These are phyloP conservation scores for Ballota nigra DNA, from an alignment of 257 asterid genomes.

Conservation along the genomic window DNA sequence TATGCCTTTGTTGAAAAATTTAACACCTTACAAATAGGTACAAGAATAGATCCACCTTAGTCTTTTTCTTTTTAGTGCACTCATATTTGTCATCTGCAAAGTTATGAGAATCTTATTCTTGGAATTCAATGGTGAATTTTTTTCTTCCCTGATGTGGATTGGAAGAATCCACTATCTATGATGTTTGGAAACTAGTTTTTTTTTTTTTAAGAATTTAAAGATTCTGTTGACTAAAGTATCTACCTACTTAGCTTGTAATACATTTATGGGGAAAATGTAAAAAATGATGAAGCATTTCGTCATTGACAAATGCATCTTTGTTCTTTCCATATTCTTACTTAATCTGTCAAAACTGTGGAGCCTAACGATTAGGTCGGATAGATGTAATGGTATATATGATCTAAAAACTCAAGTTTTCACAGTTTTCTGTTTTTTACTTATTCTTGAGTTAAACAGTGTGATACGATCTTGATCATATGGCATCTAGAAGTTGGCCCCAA, in stretches of 20 bases:
- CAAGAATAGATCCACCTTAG: slow-evolving; percentile 73
- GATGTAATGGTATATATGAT: slow-evolving; percentile 19
- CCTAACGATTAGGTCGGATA: slow-evolving; percentile 1
- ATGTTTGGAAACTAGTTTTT: slow-evolving; percentile 36
- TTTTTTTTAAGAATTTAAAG: slow-evolving; percentile 34
- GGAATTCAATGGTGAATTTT: slow-evolving; percentile 42
- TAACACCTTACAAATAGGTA: slow-evolving; percentile 67
- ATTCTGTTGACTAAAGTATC: slow-evolving; percentile 76
- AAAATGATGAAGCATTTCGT: slow-evolving; percentile 32
- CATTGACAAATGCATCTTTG: slow-evolving; percentile 22
- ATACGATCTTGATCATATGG: slow-evolving; percentile 27
- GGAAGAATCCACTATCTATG: slow-evolving; percentile 73
- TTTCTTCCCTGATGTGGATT: slow-evolving; percentile 38
- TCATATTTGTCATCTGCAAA: slow-evolving; percentile 48
- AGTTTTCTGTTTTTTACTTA: not conserved
- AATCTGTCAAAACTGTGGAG: not conserved
- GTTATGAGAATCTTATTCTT: slow-evolving; percentile 80
- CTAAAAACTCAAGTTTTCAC: not conserved
- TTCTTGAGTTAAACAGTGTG: not conserved
- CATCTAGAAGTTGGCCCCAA: slow-evolving; percentile 29
- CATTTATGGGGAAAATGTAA: slow-evolving; percentile 15
- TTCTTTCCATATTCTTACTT: slow-evolving; percentile 15
- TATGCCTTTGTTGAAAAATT: slow-evolving; percentile 41
- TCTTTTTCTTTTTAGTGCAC: slow-evolving; percentile 42
- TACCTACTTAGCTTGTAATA: slow-evolving; percentile 39